A percentile compares a stretch with the other conserved stretches of the same genome.
phyloP scores from a whole-genome alignment of 2,329 filamentous ascomycete genomes.

The Triangularia setosa region DNA sequence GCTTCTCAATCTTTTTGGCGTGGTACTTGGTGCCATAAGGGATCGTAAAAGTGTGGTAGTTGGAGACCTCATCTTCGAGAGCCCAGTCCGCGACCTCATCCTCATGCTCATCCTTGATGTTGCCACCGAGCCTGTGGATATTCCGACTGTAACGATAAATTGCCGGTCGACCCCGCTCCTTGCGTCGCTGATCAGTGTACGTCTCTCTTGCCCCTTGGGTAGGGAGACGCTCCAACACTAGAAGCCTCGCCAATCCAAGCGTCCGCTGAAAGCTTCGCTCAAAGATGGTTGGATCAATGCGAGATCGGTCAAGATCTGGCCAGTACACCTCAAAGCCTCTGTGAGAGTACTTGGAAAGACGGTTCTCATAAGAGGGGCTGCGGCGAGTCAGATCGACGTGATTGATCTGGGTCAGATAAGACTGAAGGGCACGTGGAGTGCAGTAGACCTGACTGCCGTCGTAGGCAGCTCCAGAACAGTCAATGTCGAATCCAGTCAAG shows the following conservation, averaged over 20 bases:
- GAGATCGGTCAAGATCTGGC: slow-evolving; percentile 68
- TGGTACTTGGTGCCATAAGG: slow-evolving; percentile 61
- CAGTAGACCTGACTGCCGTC: slow-evolving; percentile 77
- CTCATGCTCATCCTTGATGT: slow-evolving; percentile 73
- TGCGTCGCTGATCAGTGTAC: slow-evolving; percentile 66
- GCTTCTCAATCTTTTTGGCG: slow-evolving; percentile 72
- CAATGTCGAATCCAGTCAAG: slow-evolving; percentile 83
- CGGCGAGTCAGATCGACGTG: slow-evolving; percentile 73
- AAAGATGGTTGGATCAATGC: slow-evolving; percentile 80
- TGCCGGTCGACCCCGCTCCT: slow-evolving; percentile 66
- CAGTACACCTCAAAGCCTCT: slow-evolving; percentile 83
- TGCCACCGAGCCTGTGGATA: slow-evolving; percentile 50
- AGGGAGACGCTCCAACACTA: slow-evolving; percentile 76
- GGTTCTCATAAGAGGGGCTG: slow-evolving; percentile 83
- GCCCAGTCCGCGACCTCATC: slow-evolving; percentile 85
- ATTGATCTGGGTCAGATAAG: slow-evolving; percentile 80
- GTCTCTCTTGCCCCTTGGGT: slow-evolving; percentile 62
- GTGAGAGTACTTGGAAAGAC: slow-evolving; percentile 79
- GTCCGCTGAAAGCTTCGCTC: slow-evolving; percentile 75
- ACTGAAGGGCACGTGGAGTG: slow-evolving; percentile 70
- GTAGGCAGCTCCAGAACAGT: slow-evolving; percentile 77
- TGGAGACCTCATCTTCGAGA: slow-evolving; percentile 69
- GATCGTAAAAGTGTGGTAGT: slow-evolving; percentile 74
- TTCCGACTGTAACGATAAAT: slow-evolving; percentile 40
- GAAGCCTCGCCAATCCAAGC: slow-evolving; percentile 70